These are phyloP conservation scores for Stromatinia cepivora DNA, from an alignment of 2,329 filamentous ascomycete species.

Conservation along the genomic window DNA sequence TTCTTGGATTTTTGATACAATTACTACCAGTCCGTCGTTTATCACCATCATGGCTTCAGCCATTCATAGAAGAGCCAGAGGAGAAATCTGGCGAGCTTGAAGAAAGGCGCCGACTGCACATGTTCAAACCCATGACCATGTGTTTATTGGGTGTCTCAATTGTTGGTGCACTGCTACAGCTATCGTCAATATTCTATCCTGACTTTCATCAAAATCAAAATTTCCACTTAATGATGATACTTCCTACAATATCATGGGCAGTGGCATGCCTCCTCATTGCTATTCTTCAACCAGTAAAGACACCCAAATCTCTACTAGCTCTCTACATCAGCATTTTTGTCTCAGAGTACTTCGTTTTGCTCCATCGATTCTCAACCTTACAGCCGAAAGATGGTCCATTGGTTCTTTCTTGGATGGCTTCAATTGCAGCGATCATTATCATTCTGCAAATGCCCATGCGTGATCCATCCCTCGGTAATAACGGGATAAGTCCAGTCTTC, in stretches of 20 bases:
- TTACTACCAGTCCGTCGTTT: slow-evolving; percentile 40
- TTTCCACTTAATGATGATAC: slow-evolving; percentile 44
- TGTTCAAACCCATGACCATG: slow-evolving; percentile 39
- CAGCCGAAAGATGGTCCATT: slow-evolving; percentile 25
- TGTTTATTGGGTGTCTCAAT: slow-evolving; percentile 44
- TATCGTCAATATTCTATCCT: slow-evolving; percentile 40
- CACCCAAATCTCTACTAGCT: slow-evolving; percentile 34
- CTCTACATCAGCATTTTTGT: slow-evolving; percentile 32
- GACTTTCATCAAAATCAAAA: not conserved
- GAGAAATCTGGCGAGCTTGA: slow-evolving; percentile 40
- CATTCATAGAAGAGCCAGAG: slow-evolving; percentile 51
- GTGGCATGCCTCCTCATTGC: slow-evolving; percentile 31
- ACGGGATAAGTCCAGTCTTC: slow-evolving; percentile 61
- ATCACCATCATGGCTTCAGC: slow-evolving; percentile 49
- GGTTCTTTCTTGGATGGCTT: slow-evolving; percentile 43
- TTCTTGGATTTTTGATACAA: slow-evolving; percentile 35
- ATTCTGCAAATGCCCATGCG: slow-evolving; percentile 71
- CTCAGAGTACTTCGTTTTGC: slow-evolving; percentile 33
- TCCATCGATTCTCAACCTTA: slow-evolving; percentile 39
- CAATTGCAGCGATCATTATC: slow-evolving; percentile 50
- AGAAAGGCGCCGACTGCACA: slow-evolving; percentile 33
- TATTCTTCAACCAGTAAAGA: slow-evolving; percentile 32
- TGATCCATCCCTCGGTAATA: slow-evolving; percentile 53
- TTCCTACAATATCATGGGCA: slow-evolving; percentile 34
- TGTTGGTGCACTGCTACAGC: slow-evolving; percentile 42